Conservation (phyloP, 192 early-diverging fungal genomes). For the Linnemannia schmuckeri region DNA sequence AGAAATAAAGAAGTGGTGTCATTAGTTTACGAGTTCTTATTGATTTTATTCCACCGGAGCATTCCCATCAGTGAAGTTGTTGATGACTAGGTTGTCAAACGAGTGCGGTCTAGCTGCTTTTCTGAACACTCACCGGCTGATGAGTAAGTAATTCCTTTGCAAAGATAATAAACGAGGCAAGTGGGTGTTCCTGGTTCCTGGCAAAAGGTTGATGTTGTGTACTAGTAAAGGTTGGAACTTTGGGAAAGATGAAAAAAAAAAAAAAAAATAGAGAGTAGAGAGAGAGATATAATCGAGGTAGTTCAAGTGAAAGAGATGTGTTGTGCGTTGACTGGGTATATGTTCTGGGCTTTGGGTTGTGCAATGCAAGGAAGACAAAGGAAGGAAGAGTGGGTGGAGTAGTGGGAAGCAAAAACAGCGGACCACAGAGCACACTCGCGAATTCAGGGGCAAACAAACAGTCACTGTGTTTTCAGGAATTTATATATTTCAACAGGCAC, state of each 20-base stretch:
- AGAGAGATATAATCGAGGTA: background rate
- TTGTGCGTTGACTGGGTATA: background rate
- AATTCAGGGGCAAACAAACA: slow-evolving; percentile 1
- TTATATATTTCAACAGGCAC: background rate
- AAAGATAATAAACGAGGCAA: background rate
- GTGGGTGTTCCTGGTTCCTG: background rate
- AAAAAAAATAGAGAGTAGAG: background rate
- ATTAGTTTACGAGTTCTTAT: too few species aligned
- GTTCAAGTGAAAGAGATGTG: background rate
- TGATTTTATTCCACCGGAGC: too few species aligned
- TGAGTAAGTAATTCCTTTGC: background rate
- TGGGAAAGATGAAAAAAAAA: background rate
- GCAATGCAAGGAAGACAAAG: background rate
- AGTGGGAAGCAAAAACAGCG: background rate
- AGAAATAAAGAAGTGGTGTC: too few species aligned
- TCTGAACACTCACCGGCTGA: background rate
- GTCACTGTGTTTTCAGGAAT: slow-evolving; percentile 14
- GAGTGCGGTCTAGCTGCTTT: background rate
- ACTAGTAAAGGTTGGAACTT: background rate
- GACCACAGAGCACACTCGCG: background rate
- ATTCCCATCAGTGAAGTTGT: background rate
- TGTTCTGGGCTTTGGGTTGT: background rate
- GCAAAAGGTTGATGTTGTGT: background rate
- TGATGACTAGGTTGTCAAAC: background rate
- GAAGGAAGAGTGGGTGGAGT: background rate